Evolutionary conservation across 2,329 filamentous ascomycete species (phyloP).

Genomic region (Fonsecaea nubica): DNA sequence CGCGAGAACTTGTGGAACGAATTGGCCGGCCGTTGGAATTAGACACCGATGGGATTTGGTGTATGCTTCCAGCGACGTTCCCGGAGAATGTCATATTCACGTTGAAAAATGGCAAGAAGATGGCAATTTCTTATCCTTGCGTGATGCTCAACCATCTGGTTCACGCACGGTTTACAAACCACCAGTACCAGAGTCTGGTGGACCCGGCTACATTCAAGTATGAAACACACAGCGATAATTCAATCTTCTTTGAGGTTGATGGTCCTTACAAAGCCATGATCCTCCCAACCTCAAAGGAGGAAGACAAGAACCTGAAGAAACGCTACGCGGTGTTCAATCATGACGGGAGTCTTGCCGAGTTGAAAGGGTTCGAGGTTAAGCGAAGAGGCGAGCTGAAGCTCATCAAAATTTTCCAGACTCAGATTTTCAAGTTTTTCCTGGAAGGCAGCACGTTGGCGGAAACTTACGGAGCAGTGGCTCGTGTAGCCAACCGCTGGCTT

Average conservation of each 20-base stretch:
- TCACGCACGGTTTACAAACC: conserved; percentile 91
- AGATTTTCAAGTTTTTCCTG: conserved; percentile 99
- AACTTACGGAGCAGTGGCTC: conserved; percentile 89
- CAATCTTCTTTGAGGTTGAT: conserved; percentile 99
- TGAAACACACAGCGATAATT: conserved; percentile 97
- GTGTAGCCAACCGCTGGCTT: conserved; percentile 94
- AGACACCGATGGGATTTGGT: conserved; percentile 99
- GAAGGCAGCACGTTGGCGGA: conserved; percentile 86
- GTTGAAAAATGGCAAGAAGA: conserved; percentile 92
- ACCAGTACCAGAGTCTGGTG: conserved; percentile 90
- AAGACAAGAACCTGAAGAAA: conserved; percentile 99
- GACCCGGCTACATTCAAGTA: conserved; percentile 85
- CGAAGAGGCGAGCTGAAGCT: conserved; percentile 96
- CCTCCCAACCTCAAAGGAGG: conserved; percentile 94
- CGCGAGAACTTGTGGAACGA: conserved; percentile 87
- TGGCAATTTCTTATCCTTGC: conserved; percentile 96
- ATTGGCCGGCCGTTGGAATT: conserved; percentile 91
- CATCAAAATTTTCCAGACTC: conserved; percentile 99
- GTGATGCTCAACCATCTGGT: conserved; percentile 99
- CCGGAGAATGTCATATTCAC: conserved; percentile 96
- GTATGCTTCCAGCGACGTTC: conserved; percentile 94
- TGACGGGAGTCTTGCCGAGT: conserved; percentile 89
- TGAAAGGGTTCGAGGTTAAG: conserved; percentile 98
- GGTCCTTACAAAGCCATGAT: conserved; percentile 98
- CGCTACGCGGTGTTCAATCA: conserved; percentile 99